These are phyloP conservation scores for Apiotrichum akiyoshidainum DNA, from an alignment of 1,284 basidiomycete genomes.

Conservation along the genomic window DNA sequence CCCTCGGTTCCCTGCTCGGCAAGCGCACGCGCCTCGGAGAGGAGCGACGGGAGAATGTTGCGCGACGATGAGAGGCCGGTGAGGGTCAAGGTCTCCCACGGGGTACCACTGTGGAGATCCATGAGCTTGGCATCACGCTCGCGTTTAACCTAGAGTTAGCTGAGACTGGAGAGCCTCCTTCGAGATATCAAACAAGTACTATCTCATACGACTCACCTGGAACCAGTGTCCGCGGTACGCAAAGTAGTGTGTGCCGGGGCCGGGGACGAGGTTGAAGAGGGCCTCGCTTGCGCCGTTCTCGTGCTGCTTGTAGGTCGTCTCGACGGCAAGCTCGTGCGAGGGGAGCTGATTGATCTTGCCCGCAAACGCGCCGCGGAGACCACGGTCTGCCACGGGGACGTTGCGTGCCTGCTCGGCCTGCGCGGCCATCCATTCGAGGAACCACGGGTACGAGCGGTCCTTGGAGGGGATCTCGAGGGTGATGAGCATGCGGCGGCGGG, in stretches of 20 bases:
- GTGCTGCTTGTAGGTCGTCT: slow-evolving; percentile 82
- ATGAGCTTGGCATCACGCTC: slow-evolving; percentile 89
- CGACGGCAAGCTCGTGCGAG: slow-evolving; percentile 90
- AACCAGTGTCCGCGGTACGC: slow-evolving; percentile 82
- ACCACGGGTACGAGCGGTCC: slow-evolving; percentile 94
- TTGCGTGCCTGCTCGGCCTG: slow-evolving; percentile 26
- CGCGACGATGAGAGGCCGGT: slow-evolving; percentile 88
- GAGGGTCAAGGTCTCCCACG: slow-evolving; percentile 96
- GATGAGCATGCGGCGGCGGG: slow-evolving; percentile 87
- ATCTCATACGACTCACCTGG: slow-evolving; percentile 61
- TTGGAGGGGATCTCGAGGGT: slow-evolving; percentile 95
- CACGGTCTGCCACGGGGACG: slow-evolving; percentile 23
- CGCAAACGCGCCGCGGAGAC: slow-evolving; percentile 24
- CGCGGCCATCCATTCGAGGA: slow-evolving; percentile 89
- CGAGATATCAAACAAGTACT: too few species aligned
- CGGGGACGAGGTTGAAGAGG: slow-evolving; percentile 88
- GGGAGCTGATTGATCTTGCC: slow-evolving; percentile 59
- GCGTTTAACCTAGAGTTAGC: slow-evolving; percentile 67
- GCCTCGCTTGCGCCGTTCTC: slow-evolving; percentile 84
- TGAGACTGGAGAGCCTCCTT: too few species aligned
- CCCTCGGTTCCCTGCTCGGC: slow-evolving; percentile 85
- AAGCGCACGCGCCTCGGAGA: slow-evolving; percentile 82
- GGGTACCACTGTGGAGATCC: slow-evolving; percentile 83
- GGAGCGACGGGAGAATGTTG: slow-evolving; percentile 70
- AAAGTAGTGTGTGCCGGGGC: slow-evolving; percentile 92